phyloP scores from a whole-genome alignment of 306 rosid genomes.

The Prosopis cineraria region DNA sequence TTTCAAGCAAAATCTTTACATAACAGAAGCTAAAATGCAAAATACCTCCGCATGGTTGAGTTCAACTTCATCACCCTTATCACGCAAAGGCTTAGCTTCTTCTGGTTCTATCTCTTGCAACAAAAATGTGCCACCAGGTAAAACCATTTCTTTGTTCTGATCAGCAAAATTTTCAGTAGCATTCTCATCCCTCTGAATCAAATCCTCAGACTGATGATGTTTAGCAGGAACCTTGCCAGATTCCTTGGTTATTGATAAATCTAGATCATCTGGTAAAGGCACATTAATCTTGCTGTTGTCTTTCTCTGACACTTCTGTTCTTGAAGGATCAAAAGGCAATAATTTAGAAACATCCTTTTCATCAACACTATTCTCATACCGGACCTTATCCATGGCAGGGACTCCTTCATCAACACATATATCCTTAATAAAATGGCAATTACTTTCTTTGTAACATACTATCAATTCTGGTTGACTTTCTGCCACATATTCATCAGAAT shows the following conservation, averaged over 20 bases:
- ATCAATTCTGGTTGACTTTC: slow-evolving; percentile 58
- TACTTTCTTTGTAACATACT: slow-evolving; percentile 56
- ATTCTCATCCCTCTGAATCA: slow-evolving; percentile 33
- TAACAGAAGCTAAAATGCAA: not conserved
- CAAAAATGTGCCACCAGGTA: slow-evolving; percentile 27
- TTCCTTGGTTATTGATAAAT: slow-evolving; percentile 34
- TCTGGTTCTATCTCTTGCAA: slow-evolving; percentile 25
- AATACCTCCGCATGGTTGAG: slow-evolving; percentile 46
- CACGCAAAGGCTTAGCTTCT: slow-evolving; percentile 19
- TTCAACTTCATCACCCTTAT: slow-evolving; percentile 31
- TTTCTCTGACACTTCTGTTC: slow-evolving; percentile 30
- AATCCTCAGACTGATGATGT: slow-evolving; percentile 40
- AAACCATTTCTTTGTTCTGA: slow-evolving; percentile 35
- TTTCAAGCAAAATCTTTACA: not conserved
- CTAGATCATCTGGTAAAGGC: not conserved
- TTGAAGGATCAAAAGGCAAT: slow-evolving; percentile 33
- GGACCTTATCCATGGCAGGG: slow-evolving; percentile 45
- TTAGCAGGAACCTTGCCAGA: slow-evolving; percentile 35
- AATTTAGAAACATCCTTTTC: slow-evolving; percentile 42
- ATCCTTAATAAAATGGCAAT: slow-evolving; percentile 55
- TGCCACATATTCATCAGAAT: slow-evolving; percentile 47
- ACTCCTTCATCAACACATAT: slow-evolving; percentile 69
- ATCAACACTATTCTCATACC: slow-evolving; percentile 44
- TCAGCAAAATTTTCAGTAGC: slow-evolving; percentile 30
- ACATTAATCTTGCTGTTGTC: slow-evolving; percentile 39